Conservation (phyloP, 129 eudicot species). For the Pittosporum tobira region DNA sequence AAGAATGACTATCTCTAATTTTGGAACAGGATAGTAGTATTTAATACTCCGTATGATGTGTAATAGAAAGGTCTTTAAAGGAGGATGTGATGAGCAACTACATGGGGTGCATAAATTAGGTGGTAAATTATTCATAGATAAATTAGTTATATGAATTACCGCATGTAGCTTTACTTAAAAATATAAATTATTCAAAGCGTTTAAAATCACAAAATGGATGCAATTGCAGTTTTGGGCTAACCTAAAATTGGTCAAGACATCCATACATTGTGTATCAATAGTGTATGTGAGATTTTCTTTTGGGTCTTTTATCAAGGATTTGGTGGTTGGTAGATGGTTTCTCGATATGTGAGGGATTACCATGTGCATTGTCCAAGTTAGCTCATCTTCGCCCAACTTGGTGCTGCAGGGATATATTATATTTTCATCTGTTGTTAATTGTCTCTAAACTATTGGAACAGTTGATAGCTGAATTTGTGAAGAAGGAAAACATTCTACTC, state of each 20-base stretch:
- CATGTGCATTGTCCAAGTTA: too few species aligned
- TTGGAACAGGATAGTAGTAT: too few species aligned
- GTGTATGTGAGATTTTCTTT: too few species aligned
- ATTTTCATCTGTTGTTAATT: too few species aligned
- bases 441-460: slow-evolving; percentile 20
- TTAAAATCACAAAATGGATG: background rate
- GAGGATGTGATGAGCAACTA: background rate
- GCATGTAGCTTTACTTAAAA: background rate
- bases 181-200: too few species aligned
- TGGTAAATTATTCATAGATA: background rate
- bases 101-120: background rate
- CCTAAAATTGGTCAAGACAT: too few species aligned
- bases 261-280: too few species aligned
- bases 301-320: background rate
- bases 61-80: background rate
- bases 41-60: too few species aligned
- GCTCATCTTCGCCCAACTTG: too few species aligned
- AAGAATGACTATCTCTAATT: too few species aligned
- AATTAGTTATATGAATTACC: too few species aligned
- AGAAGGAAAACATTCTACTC: slow-evolving; percentile 51
- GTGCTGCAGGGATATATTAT: too few species aligned
- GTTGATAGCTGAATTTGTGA: slow-evolving; percentile 60
- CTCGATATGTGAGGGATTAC: background rate
- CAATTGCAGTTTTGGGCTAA: background rate
- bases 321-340: background rate